Evolutionary conservation across 257 asterid genomes (phyloP).

Genomic region (Orobanche coerulescens): DNA sequence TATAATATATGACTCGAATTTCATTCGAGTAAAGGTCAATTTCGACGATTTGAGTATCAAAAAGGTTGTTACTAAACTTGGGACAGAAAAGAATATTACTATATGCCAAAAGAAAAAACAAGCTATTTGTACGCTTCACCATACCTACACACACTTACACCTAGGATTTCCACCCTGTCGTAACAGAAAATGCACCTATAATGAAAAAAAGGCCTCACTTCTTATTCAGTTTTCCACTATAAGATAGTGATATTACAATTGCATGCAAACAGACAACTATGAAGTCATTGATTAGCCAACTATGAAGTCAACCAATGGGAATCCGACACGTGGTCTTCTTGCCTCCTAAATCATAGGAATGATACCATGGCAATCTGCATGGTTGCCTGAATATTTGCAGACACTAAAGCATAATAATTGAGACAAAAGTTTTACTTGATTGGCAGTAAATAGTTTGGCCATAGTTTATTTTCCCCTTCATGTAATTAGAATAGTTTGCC

Average conservation of each 20-base stretch:
- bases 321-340: conserved; percentile 24
- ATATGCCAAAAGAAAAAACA: too few species aligned
- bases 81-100: too few species aligned
- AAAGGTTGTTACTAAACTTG: too few species aligned
- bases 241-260: conserved; percentile 27
- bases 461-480: not conserved
- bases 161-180: not conserved
- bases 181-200: conserved; percentile 18
- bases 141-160: conserved; percentile 14
- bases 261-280: conserved; percentile 32
- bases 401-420: conserved; percentile 29
- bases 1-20: too few species aligned
- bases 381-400: conserved; percentile 26
- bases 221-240: conserved; percentile 25
- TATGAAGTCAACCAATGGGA: conserved; percentile 7
- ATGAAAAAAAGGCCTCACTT: conserved; percentile 11
- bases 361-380: conserved; percentile 26
- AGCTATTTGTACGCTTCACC: too few species aligned
- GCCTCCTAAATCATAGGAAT: conserved; percentile 25
- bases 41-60: too few species aligned
- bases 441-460: conserved; percentile 5
- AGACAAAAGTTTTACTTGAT: not conserved
- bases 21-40: too few species aligned
- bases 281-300: conserved; percentile 23
- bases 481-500: conserved; percentile 5